Evolutionary conservation across 768 basidiomycete genomes (phyloP).

Genomic region (Pholiota molesta): DNA sequence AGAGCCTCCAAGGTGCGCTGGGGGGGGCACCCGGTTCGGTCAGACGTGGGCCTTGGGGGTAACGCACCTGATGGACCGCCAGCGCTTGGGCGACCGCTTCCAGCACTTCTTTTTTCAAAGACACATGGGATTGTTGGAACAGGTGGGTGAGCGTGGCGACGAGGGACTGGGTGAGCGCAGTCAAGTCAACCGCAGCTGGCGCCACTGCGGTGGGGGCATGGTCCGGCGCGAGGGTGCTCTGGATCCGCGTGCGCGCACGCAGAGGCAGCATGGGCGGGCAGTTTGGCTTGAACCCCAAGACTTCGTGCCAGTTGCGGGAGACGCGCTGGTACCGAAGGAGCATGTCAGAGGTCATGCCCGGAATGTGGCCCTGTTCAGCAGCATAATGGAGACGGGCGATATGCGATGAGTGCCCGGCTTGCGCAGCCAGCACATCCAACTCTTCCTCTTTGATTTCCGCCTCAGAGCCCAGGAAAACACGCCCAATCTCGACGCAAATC

Average conservation of each 20-base stretch:
- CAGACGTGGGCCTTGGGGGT: too few relatives aligned
- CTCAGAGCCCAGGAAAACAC: slow-evolving; percentile 23
- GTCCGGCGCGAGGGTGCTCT: too few relatives aligned
- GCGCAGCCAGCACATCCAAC: slow-evolving; percentile 15
- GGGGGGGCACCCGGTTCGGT: too few relatives aligned
- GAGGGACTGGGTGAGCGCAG: too few relatives aligned
- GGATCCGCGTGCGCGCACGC: neutral
- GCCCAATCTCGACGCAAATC: slow-evolving; percentile 19
- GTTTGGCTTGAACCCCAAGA: slow-evolving; percentile 16
- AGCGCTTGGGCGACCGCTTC: too few relatives aligned
- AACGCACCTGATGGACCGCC: too few relatives aligned
- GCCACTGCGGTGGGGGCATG: too few relatives aligned
- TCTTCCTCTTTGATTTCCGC: slow-evolving; percentile 17
- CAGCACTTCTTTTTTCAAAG: too few relatives aligned
- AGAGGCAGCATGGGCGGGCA: slow-evolving; percentile 18
- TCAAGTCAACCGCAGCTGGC: too few relatives aligned
- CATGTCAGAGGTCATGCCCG: slow-evolving; percentile 18
- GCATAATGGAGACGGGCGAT: slow-evolving; percentile 19
- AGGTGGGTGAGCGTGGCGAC: too few relatives aligned
- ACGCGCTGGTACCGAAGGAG: slow-evolving; percentile 17
- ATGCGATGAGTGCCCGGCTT: slow-evolving; percentile 16
- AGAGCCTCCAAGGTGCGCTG: too few relatives aligned
- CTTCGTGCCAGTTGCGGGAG: slow-evolving; percentile 24
- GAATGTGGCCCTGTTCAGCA: slow-evolving; percentile 16
- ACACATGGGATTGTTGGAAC: too few relatives aligned